These are phyloP conservation scores for Hypoxylon sp. DNA, from an alignment of 2,329 filamentous ascomycete species.

Conservation along the genomic window DNA sequence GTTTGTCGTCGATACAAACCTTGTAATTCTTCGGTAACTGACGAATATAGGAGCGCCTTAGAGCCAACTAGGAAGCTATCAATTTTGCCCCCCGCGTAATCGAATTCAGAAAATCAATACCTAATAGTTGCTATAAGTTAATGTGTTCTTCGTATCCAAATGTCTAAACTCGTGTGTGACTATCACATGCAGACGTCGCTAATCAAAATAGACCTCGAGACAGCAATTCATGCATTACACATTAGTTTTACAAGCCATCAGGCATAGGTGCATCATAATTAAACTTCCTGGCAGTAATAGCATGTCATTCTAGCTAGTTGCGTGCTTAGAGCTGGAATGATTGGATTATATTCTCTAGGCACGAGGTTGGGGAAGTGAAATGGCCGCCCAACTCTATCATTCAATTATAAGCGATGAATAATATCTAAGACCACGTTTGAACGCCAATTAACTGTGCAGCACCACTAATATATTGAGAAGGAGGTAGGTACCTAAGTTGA, in stretches of 20 bases:
- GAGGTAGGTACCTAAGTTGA: too few species aligned
- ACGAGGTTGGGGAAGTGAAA: neutral
- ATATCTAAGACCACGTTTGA: too few species aligned
- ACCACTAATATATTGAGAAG: too few species aligned
- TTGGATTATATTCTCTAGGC: neutral
- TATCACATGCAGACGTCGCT: neutral
- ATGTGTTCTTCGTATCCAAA: neutral
- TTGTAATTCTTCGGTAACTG: neutral
- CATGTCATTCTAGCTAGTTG: neutral
- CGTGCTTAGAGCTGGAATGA: neutral
- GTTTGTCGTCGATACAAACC: neutral
- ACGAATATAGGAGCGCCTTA: neutral
- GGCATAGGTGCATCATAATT: neutral
- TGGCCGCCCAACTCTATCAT: neutral
- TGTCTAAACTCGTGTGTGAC: neutral
- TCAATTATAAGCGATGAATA: too few species aligned
- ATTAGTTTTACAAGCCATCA: neutral
- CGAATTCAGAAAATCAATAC: neutral
- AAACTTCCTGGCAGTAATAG: neutral
- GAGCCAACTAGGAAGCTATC: neutral
- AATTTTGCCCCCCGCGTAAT: neutral
- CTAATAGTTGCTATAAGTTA: neutral
- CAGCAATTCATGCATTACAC: neutral
- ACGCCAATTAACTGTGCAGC: too few species aligned
- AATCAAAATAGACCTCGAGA: neutral